These are phyloP conservation scores for Porogramme epimiltina DNA, from an alignment of 1,284 basidiomycete species.

Conservation along the genomic window DNA sequence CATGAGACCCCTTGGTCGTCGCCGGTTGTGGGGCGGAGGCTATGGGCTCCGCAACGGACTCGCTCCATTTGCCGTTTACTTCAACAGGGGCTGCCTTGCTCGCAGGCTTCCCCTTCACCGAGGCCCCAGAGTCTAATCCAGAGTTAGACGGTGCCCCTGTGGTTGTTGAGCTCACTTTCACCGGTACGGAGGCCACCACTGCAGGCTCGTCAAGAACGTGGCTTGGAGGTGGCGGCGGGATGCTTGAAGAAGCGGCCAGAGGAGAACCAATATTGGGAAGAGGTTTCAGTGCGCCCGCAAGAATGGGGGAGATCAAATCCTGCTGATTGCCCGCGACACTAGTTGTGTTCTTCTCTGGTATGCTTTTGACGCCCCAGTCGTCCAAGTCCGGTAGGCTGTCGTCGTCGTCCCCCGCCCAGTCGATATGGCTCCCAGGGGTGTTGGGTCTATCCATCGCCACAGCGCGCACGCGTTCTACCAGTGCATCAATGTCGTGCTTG, in stretches of 20 bases:
- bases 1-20: neutral
- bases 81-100: too few species aligned
- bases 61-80: too few species aligned
- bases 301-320: slow-evolving; percentile 63
- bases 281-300: slow-evolving; percentile 63
- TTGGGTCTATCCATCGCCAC: slow-evolving; percentile 70
- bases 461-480: slow-evolving; percentile 71
- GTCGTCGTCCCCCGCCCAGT: slow-evolving; percentile 85
- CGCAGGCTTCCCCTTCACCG: too few species aligned
- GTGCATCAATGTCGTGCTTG: slow-evolving; percentile 63
- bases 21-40: neutral
- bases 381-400: slow-evolving; percentile 79
- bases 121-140: too few species aligned
- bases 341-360: slow-evolving; percentile 28
- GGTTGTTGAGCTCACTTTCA: too few species aligned
- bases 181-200: too few species aligned
- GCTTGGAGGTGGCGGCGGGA: neutral
- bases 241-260: slow-evolving; percentile 10
- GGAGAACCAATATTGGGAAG: slow-evolving; percentile 46
- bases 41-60: too few species aligned
- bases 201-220: neutral
- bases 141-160: too few species aligned
- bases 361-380: slow-evolving; percentile 69
- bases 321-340: neutral
- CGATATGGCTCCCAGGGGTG: slow-evolving; percentile 78